phyloP scores from a whole-genome alignment of 495 filamentous ascomycete genomes.

The Tuber aestivum region DNA sequence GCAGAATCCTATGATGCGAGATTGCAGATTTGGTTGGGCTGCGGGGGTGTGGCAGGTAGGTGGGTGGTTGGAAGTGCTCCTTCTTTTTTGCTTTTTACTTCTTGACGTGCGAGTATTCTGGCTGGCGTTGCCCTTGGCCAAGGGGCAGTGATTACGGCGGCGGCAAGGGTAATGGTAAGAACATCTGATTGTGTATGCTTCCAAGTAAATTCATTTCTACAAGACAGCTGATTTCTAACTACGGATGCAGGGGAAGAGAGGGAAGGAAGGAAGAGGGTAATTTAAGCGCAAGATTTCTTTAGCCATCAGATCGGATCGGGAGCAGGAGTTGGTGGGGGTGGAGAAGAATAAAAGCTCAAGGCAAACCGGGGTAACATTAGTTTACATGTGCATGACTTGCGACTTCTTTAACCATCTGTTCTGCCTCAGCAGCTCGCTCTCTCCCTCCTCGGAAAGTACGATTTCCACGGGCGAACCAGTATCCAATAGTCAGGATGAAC shows the following conservation, averaged over 20 bases:
- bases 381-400: neutral
- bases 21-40: neutral
- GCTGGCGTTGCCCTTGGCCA: neutral
- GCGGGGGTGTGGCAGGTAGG: neutral
- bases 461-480: conserved; percentile 50
- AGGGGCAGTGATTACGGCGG: neutral
- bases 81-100: neutral
- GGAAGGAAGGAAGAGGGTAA: neutral
- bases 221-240: neutral
- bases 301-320: neutral
- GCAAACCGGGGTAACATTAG: neutral
- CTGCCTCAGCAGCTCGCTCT: conserved; percentile 34
- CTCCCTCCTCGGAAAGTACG: conserved; percentile 44
- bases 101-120: neutral
- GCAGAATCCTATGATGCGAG: neutral
- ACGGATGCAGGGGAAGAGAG: neutral
- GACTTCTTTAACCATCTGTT: conserved; percentile 12
- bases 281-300: neutral
- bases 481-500: conserved; percentile 45
- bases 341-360: neutral
- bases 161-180: neutral
- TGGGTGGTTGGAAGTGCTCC: neutral
- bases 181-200: neutral
- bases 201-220: neutral
- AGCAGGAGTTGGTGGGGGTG: neutral